A percentile compares a stretch with the other conserved stretches of the same genome.
phyloP scores from a whole-genome alignment of 78 protist genomes.

The Emiliania huxleyi region DNA sequence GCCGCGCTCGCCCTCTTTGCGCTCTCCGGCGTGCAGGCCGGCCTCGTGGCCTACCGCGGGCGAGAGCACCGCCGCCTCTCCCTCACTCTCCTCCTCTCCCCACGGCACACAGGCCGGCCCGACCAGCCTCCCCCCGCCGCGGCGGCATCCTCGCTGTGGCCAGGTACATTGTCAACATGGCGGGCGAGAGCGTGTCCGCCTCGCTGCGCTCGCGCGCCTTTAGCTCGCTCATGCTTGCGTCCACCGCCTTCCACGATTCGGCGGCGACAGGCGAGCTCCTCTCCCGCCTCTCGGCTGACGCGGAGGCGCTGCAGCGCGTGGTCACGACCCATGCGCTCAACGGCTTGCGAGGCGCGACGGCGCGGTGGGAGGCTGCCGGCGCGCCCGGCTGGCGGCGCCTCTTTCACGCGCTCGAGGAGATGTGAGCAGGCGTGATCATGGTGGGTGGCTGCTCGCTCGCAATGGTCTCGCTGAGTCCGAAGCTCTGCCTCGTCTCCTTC shows the following conservation, averaged over 20 bases:
- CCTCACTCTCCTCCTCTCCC: no score
- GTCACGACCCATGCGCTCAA: neutral
- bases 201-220: neutral
- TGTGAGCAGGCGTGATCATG: no score
- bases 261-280: neutral
- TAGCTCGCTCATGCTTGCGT: neutral
- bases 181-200: neutral
- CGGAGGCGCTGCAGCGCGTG: neutral
- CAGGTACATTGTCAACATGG: neutral
- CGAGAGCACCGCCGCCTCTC: no score
- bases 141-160: neutral
- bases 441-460: neutral
- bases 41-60: neutral
- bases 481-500: neutral
- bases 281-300: neutral
- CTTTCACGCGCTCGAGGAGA: no score
- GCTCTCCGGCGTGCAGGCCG: neutral
- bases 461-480: neutral
- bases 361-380: neutral
- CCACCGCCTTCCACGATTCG: neutral
- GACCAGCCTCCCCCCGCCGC: no score
- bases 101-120: no score
- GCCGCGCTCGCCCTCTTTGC: neutral
- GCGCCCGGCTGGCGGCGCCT: neutral
- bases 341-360: neutral